Evolutionary conservation across 805 yeast species (phyloP).

Genomic region (Starmerella vaccinii): DNA sequence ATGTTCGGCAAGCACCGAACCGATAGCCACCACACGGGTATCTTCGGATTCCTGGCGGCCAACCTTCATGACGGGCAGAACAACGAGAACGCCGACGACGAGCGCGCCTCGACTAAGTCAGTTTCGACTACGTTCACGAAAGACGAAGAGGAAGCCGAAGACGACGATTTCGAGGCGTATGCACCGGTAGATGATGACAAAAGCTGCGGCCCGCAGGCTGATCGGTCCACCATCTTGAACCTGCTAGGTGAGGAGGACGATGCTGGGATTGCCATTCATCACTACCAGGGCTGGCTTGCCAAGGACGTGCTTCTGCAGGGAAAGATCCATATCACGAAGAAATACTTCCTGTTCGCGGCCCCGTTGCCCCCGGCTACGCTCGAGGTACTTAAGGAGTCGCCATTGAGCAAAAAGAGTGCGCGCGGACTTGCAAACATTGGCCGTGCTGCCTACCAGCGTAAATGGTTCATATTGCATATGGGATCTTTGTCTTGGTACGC

Average conservation of each 20-base stretch:
- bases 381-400: constrained; percentile 40
- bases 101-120: neutral
- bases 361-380: constrained; percentile 51
- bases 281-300: constrained; percentile 47
- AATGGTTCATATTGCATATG: constrained; percentile 71
- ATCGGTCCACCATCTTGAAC: constrained; percentile 5
- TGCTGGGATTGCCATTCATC: constrained; percentile 2
- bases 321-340: constrained; percentile 59
- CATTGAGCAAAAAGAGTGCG: constrained; percentile 35
- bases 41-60: constrained; percentile 2
- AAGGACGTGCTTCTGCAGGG: constrained; percentile 81
- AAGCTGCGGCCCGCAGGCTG: neutral
- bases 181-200: neutral
- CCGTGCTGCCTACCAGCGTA: constrained; percentile 38
- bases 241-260: constrained; percentile 9
- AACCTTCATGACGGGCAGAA: neutral
- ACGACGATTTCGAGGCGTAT: neutral
- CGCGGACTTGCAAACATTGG: constrained; percentile 26
- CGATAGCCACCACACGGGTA: neutral
- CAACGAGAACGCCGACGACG: neutral
- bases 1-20: neutral
- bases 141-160: neutral
- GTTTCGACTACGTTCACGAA: no score
- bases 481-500: constrained; percentile 59
- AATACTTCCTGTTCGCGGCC: constrained; percentile 63